A percentile compares a stretch with the other conserved stretches of the same genome.
phyloP scores from a whole-genome alignment of 176 grass and related monocot genomes.

The Carex kokanica region DNA sequence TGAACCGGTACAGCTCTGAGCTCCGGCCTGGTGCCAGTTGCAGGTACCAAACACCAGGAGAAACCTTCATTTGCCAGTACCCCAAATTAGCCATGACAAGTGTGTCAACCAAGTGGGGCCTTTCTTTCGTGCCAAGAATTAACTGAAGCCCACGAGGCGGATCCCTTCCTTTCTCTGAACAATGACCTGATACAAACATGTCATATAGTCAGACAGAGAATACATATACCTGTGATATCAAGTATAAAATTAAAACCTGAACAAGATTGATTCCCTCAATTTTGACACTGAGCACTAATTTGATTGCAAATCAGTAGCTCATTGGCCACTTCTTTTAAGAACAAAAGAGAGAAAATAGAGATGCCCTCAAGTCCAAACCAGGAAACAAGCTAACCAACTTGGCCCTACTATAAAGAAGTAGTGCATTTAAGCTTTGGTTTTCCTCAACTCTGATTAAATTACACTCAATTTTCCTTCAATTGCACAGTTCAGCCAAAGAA shows the following conservation, averaged over 20 bases:
- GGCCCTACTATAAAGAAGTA: neutral
- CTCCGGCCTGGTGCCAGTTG: slow-evolving; percentile 94
- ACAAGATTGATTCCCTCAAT: neutral
- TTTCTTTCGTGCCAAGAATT: slow-evolving; percentile 92
- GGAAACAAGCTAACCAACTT: neutral
- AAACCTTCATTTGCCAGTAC: slow-evolving; percentile 99
- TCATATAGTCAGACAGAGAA: slow-evolving; percentile 15
- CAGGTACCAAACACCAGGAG: slow-evolving; percentile 85
- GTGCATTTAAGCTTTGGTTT: slow-evolving; percentile 5
- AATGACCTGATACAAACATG: slow-evolving; percentile 69
- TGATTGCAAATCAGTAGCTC: neutral
- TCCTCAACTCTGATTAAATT: neutral
- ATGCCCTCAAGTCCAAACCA: neutral
- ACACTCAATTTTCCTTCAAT: neutral
- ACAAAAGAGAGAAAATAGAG: neutral
- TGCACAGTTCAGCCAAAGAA: neutral
- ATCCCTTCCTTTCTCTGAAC: slow-evolving; percentile 87
- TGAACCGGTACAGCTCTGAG: slow-evolving; percentile 66
- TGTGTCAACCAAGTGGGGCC: slow-evolving; percentile 86
- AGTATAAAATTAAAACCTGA: neutral
- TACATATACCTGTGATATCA: neutral
- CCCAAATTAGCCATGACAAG: slow-evolving; percentile 99
- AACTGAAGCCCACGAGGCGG: slow-evolving; percentile 93
- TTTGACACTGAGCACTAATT: neutral
- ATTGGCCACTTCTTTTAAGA: neutral